Evolutionary conservation across 2,329 filamentous ascomycete species (phyloP).

Genomic region (Cadophora malorum): DNA sequence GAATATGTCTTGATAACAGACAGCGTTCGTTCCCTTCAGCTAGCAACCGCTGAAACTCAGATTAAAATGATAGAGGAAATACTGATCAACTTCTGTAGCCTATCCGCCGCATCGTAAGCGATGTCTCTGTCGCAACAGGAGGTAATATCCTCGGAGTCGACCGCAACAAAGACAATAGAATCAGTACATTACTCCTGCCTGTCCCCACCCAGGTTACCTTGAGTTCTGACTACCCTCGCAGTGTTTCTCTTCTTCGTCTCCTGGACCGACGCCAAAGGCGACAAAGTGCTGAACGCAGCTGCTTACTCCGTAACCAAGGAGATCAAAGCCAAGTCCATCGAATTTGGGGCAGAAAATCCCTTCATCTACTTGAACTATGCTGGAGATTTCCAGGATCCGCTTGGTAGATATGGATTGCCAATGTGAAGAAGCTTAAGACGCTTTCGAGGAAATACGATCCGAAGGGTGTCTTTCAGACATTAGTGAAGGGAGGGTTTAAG

Average conservation of each 20-base stretch:
- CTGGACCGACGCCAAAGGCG: background rate
- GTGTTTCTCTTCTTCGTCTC: background rate
- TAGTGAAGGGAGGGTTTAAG: background rate
- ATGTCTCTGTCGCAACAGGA: too few species aligned
- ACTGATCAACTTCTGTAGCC: too few species aligned
- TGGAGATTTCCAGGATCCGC: background rate
- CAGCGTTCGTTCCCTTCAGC: too few species aligned
- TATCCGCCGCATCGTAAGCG: too few species aligned
- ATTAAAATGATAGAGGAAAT: too few species aligned
- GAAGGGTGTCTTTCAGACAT: background rate
- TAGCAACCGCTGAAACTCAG: too few species aligned
- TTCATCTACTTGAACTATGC: conserved; percentile 3
- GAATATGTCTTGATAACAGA: too few species aligned
- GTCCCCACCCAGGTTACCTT: too few species aligned
- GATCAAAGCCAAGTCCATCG: background rate
- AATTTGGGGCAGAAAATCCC: background rate
- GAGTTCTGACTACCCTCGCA: background rate
- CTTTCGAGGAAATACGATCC: background rate
- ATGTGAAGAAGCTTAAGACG: background rate
- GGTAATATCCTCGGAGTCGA: too few species aligned
- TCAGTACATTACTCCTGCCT: too few species aligned
- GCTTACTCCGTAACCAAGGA: background rate
- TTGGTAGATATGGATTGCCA: background rate
- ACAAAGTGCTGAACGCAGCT: background rate
- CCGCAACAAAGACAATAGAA: too few species aligned